phyloP scores from a whole-genome alignment of 345 rosid genomes.

The Garcia nutans region DNA sequence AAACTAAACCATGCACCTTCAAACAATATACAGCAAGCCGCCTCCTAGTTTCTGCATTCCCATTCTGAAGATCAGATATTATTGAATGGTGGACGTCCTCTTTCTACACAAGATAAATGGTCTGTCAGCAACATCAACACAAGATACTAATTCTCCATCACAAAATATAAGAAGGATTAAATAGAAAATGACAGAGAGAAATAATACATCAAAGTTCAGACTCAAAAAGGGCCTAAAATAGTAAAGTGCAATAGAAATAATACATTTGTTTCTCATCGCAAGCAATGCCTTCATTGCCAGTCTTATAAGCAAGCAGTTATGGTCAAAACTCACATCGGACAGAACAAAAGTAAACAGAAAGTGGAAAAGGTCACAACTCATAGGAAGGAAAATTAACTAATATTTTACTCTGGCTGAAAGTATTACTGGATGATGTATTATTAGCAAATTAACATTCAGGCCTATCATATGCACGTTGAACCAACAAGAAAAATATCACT shows the following conservation, averaged over 20 bases:
- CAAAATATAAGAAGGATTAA: background rate
- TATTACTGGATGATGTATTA: background rate
- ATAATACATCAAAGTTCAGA: background rate
- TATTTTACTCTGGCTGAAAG: background rate
- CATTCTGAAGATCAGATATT: slow-evolving; percentile 97
- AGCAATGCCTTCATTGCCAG: slow-evolving; percentile 9
- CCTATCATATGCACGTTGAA: background rate
- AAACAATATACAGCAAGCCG: slow-evolving; percentile 97
- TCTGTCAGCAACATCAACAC: slow-evolving; percentile 13
- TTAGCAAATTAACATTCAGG: background rate
- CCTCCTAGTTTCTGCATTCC: slow-evolving; percentile 97
- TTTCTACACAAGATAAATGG: slow-evolving; percentile 51
- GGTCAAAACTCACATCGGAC: background rate
- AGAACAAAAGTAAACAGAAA: background rate
- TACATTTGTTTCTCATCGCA: slow-evolving; percentile 7
- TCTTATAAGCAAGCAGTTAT: background rate
- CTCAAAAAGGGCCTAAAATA: background rate
- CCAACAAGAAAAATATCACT: background rate
- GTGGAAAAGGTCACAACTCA: background rate
- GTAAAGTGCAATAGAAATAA: background rate
- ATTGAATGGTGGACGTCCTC: slow-evolving; percentile 99
- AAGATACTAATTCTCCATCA: background rate
- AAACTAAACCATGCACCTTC: slow-evolving; percentile 54
- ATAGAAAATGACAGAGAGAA: background rate
- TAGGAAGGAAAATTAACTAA: background rate